phyloP scores from a whole-genome alignment of 768 basidiomycete genomes.

The Termitomyces sp. region DNA sequence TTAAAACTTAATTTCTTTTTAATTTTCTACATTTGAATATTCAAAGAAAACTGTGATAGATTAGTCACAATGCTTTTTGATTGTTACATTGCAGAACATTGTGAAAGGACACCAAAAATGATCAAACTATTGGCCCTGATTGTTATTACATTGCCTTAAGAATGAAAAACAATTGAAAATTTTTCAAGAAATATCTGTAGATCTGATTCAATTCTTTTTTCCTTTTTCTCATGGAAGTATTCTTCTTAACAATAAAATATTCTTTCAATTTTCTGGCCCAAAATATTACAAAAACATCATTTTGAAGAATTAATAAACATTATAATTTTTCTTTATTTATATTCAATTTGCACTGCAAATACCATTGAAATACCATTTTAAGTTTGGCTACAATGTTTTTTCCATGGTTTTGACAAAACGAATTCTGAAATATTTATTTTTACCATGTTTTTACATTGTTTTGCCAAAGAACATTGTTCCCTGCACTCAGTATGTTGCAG shows the following conservation, averaged over 20 bases:
- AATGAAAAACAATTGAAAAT: background rate
- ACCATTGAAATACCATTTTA: too few relatives aligned
- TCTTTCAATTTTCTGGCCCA: background rate
- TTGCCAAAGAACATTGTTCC: too few relatives aligned
- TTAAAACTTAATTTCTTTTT: background rate
- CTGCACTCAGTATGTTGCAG: too few relatives aligned
- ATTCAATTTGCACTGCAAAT: background rate
- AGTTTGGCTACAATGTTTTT: background rate
- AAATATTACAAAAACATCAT: background rate
- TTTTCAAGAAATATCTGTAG: background rate
- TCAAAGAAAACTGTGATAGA: background rate
- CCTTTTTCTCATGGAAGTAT: background rate
- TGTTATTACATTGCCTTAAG: background rate
- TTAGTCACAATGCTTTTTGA: background rate
- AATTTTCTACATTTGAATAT: background rate
- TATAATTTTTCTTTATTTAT: background rate
- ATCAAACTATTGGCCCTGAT: background rate
- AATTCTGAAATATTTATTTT: too few relatives aligned
- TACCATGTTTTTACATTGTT: too few relatives aligned
- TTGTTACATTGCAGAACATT: background rate
- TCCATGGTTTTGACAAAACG: background rate
- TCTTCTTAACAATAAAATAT: background rate
- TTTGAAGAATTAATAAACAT: background rate
- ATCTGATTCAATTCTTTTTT: background rate
- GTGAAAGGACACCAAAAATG: background rate